phyloP scores from a whole-genome alignment of 371 early-diverging fungal genomes.

The Mucor circinelloides region DNA sequence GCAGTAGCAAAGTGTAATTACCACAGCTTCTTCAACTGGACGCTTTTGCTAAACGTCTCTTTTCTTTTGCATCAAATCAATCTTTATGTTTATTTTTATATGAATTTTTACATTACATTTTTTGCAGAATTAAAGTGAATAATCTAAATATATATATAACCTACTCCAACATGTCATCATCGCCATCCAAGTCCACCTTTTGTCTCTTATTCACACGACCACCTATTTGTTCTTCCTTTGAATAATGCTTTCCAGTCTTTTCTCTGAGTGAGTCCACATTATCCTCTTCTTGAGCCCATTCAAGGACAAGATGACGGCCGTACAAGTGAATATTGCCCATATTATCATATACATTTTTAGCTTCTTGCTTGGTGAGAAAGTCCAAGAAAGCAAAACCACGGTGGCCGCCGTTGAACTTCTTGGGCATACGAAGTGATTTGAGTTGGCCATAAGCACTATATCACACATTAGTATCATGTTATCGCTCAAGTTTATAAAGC shows the following conservation, averaged over 20 bases:
- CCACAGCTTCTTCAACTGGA: too few species aligned
- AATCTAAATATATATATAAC: too few species aligned
- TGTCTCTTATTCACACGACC: conserved; percentile 53
- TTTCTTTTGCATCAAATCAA: too few species aligned
- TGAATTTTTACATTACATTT: too few species aligned
- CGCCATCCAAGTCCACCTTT: conserved; percentile 55
- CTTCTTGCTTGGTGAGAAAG: conserved; percentile 92
- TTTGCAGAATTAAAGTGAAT: too few species aligned
- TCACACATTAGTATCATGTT: not conserved
- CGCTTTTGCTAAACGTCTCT: too few species aligned
- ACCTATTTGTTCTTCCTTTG: conserved; percentile 55
- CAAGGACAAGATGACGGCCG: conserved; percentile 97
- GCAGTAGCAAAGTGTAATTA: too few species aligned
- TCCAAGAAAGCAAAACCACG: conserved; percentile 99
- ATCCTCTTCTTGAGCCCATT: conserved; percentile 92
- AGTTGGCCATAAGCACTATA: conserved; percentile 86
- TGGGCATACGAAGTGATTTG: conserved; percentile 95
- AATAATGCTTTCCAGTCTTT: conserved; percentile 69
- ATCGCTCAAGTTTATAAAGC: not conserved
- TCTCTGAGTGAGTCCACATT: conserved; percentile 64
- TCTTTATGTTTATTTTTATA: too few species aligned
- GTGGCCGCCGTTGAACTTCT: conserved; percentile 92
- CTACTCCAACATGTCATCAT: conserved; percentile 42
- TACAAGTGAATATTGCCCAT: conserved; percentile 97
- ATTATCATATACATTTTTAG: conserved; percentile 86